phyloP scores from a whole-genome alignment of 441 rosid genomes.

The Brassica balearica region DNA sequence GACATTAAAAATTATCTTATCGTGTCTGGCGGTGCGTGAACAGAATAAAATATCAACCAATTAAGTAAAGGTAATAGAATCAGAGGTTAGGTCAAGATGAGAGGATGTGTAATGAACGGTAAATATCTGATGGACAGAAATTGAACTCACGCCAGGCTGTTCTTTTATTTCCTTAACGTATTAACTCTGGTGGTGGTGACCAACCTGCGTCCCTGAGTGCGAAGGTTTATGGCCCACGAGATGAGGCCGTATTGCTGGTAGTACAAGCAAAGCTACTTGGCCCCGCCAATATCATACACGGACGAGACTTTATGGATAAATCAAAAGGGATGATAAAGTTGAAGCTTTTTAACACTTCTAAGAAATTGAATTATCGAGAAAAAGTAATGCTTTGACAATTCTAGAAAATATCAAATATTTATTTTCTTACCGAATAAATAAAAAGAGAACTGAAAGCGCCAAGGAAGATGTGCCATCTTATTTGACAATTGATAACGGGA shows the following conservation, averaged over 20 bases:
- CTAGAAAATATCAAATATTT: background rate
- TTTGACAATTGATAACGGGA: too few species aligned
- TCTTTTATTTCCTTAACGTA: conserved; percentile 5
- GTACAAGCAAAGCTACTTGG: conserved; percentile 34
- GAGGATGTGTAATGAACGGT: conserved; percentile 23
- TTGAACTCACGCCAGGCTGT: conserved; percentile 38
- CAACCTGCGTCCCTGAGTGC: conserved; percentile 36
- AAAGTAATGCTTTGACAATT: background rate
- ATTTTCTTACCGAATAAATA: background rate
- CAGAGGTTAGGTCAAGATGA: conserved; percentile 32
- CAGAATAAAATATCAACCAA: conserved; percentile 1
- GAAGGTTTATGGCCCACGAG: conserved; percentile 26
- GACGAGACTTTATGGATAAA: conserved; percentile 23
- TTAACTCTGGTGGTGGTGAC: conserved; percentile 35
- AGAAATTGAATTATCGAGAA: background rate
- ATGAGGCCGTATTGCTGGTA: conserved; percentile 29
- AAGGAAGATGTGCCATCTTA: too few species aligned
- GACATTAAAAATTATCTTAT: conserved; percentile 3
- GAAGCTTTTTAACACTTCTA: conserved; percentile 12
- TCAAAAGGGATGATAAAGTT: conserved; percentile 3
- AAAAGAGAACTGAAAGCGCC: background rate
- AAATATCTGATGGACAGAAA: conserved; percentile 6
- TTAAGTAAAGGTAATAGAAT: conserved; percentile 4
- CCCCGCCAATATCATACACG: conserved; percentile 36
- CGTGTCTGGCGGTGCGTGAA: conserved; percentile 1